Evolutionary conservation across 2,329 filamentous ascomycete species (phyloP), one percentile per base, ranked within the genome.

Genomic region (Chaetomiaceae sp.): DNA sequence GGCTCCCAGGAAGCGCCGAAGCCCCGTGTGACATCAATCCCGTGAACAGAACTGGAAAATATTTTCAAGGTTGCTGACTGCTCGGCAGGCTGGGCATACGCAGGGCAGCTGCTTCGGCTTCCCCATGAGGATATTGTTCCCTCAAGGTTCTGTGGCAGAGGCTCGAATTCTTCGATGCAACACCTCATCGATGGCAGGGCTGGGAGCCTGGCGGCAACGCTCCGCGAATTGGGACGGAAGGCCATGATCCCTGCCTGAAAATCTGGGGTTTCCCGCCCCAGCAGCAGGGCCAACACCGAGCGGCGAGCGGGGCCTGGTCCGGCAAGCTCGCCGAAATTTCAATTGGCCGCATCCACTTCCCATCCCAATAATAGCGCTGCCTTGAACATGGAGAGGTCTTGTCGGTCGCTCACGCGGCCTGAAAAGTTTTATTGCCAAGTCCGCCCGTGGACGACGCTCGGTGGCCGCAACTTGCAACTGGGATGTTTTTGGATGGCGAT

Each of bases 231-330:
- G n/a, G n/a, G n/a, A n/a, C n/a, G n/a, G n/a, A n/a, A n/a, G n/a
- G n/a, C 57, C 44, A 50, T 54, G 49, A 58, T 54, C 56, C 54
- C 35, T 54, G 57, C 54, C 35, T 54, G 57, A 55, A 60, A 60
- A 59, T 56, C 57, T 35, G 57, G 58, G 58, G 57, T 55, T 52
- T 27, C 38, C 23, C 44, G 47, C 13, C 37, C 17, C 21, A 33
- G 41, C 41, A 10, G 6, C 25, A 27, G 25, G 25, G 25, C 6
- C 6, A 27, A 10, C 25, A n/a, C n/a, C n/a, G n/a, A n/a, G n/a
- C n/a, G n/a, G n/a, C n/a, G n/a, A n/a, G n/a, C n/a, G n/a, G n/a
- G n/a, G n/a, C n/a, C n/a, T n/a, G n/a, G n/a, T n/a, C n/a, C n/a
- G n/a, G n/a, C n/a, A n/a, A n/a, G n/a, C n/a, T n/a, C n/a, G n/a